phyloP scores from a whole-genome alignment of 2,329 filamentous ascomycete species.

The Fusarium papillatum region DNA sequence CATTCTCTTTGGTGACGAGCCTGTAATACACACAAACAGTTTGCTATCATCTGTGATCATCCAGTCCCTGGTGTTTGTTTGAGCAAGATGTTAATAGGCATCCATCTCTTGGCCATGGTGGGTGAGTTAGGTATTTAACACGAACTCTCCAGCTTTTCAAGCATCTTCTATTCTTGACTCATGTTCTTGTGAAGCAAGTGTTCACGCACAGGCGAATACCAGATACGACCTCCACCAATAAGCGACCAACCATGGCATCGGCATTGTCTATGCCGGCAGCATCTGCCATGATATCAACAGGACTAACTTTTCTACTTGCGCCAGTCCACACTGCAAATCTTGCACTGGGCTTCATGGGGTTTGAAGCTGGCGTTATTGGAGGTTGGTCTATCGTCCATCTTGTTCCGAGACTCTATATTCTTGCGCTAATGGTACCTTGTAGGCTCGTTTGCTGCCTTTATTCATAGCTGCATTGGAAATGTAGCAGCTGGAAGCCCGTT shows the following conservation, averaged over 20 bases:
- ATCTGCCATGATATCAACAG: not conserved
- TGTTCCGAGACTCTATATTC: not conserved
- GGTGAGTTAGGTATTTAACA: not conserved
- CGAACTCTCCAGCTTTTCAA: not conserved
- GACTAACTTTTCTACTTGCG: not conserved
- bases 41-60: not conserved
- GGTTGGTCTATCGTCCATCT: not conserved
- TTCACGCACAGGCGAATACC: not conserved
- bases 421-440: not conserved
- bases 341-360: not conserved
- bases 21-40: not conserved
- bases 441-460: not conserved
- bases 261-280: not conserved
- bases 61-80: not conserved
- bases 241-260: not conserved
- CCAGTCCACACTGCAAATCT: not conserved
- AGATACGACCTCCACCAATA: not conserved
- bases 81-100: not conserved
- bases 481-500: constrained; percentile 42
- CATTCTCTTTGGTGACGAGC: not conserved
- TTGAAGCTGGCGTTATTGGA: not conserved
- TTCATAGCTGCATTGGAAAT: constrained; percentile 46
- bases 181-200: not conserved
- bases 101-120: not conserved
- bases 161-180: not conserved